A percentile compares a stretch with the other conserved stretches of the same genome.
Conservation (phyloP, 495 filamentous ascomycete species). For the Xylaria nigripes region DNA sequence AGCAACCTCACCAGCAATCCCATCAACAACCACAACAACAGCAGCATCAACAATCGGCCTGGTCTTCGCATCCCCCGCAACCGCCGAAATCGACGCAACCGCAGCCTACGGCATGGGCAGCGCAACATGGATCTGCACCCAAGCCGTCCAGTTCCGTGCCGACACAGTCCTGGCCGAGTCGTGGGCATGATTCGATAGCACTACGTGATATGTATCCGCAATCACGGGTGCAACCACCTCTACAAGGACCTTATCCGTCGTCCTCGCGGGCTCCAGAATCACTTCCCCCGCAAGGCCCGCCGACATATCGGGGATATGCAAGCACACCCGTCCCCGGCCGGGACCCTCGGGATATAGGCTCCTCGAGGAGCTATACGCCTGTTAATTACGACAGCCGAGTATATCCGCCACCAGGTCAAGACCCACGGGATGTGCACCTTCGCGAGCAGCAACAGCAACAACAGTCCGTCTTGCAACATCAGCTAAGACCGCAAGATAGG, state of each 20-base stretch:
- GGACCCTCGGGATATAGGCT: conserved; percentile 26
- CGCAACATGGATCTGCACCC: conserved; percentile 32
- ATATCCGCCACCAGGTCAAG: conserved; percentile 19
- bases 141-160: conserved; percentile 34
- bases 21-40: conserved; percentile 13
- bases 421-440: conserved; percentile 22
- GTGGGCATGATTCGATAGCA: conserved; percentile 29
- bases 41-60: conserved; percentile 16
- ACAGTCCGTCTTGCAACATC: conserved; percentile 26
- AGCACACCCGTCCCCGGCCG: conserved; percentile 23
- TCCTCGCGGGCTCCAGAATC: conserved; percentile 27
- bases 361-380: conserved; percentile 25
- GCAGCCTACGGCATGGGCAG: conserved; percentile 34
- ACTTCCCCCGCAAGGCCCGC: conserved; percentile 19
- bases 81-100: conserved; percentile 34
- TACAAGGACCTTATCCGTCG: conserved; percentile 25
- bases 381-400: conserved; percentile 22
- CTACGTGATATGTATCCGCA: conserved; percentile 28
- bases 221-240: conserved; percentile 24
- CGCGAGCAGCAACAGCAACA: conserved; percentile 24
- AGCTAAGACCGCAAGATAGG: conserved; percentile 29
- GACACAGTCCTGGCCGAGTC: conserved; percentile 29
- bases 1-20: conserved; percentile 23
- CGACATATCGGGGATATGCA: conserved; percentile 23
- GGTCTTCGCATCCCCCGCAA: conserved; percentile 29